Evolutionary conservation across 495 filamentous ascomycete genomes (phyloP), one percentile per base, ranked within the genome.

Genomic region (Aspergillus egyptiacus): DNA sequence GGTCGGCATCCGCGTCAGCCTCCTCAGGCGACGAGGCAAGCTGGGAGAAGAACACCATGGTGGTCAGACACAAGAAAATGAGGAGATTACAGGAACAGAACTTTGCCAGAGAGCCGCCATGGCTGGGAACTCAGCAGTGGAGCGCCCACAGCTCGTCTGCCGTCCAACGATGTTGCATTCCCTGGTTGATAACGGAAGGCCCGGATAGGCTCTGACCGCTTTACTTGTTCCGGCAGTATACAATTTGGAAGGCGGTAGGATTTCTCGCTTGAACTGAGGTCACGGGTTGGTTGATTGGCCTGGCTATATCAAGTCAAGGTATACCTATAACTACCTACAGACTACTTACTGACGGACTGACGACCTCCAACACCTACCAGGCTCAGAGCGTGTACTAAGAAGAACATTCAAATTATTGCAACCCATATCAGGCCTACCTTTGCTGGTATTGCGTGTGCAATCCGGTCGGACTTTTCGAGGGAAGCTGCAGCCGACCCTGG

Each of bases 11-110:
- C 6, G 35, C 28, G 24, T 34, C 28, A 28, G 47, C 46, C 13
- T 56, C 63, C 34, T 65, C 60, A 5, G 55, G 23, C 9, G 55
- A 59, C 6, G 54, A 50, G 27, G 56, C 31, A 5, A 62, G 34
- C 27, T 40, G 33, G 15, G 39, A 52, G 30, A 49, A 50, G 20
- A 50, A 51, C 17, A 48, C 51, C 57, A 60, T 60, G 28, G 56
- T 49, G 32, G 49, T 23, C 50, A 43, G 22, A n/a, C 24, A 19
- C 30, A 15, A 2, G 32, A 4, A 49, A 11, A 38, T 19, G 11
- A 31, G 23, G 34, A 22, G 14, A 25, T 22, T 23, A 27, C 35
- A 46, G 30, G 43, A 48, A 33, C 18, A 37, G 15, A 49, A 50
- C 6, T 25, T 39, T 23, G 19, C 22, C 9, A 17, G 18, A 25